Evolutionary conservation across 805 yeast species (phyloP).

Genomic region (Ascoidea tarda): DNA sequence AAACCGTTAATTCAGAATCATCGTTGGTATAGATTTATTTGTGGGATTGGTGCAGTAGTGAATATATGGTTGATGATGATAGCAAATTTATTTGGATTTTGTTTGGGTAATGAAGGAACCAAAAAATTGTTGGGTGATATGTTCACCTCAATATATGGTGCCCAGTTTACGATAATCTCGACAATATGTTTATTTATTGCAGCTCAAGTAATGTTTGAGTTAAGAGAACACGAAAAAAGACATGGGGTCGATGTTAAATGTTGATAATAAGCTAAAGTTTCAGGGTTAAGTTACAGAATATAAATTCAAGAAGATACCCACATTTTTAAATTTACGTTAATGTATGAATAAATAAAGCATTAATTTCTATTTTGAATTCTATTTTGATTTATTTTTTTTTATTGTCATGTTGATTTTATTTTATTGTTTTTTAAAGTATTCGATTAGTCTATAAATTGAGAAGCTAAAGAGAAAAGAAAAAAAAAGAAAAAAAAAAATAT

Average conservation of each 20-base stretch:
- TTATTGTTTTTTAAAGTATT: too few species aligned
- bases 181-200: conserved; percentile 65
- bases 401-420: too few species aligned
- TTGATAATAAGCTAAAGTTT: conserved; percentile 16
- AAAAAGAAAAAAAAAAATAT: too few species aligned
- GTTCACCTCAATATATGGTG: conserved; percentile 58
- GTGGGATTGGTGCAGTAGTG: conserved; percentile 77
- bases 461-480: too few species aligned
- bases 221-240: conserved; percentile 76
- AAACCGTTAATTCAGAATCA: conserved; percentile 22
- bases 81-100: conserved; percentile 90
- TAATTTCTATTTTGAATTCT: too few species aligned
- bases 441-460: too few species aligned
- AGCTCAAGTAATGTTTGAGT: conserved; percentile 87
- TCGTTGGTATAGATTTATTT: conserved; percentile 68
- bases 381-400: too few species aligned
- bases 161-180: conserved; percentile 44
- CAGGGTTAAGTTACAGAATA: not conserved
- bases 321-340: too few species aligned
- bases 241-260: conserved; percentile 75
- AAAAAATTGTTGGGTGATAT: conserved; percentile 48
- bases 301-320: not conserved
- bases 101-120: conserved; percentile 84
- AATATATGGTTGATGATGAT: conserved; percentile 98
- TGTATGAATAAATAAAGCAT: too few species aligned